A percentile compares a stretch with the other conserved stretches of the same genome.
Evolutionary conservation across 192 early-diverging fungal species (phyloP).

Genomic region (Phycomyces blakesleeanus): DNA sequence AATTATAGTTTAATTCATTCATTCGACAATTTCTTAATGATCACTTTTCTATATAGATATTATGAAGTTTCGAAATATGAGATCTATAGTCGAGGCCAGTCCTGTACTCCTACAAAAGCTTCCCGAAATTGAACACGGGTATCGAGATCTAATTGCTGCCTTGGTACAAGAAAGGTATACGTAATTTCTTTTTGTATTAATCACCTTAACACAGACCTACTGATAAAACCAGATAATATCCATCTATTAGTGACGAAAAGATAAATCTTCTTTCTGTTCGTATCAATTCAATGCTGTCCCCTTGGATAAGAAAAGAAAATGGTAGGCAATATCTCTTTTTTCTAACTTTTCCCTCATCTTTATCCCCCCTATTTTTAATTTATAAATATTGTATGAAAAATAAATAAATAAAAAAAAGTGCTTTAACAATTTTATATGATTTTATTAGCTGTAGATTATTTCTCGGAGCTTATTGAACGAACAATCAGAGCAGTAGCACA

Average conservation of each 20-base stretch:
- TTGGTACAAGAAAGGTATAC: slow-evolving; percentile 15
- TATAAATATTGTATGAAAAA: too few relatives aligned
- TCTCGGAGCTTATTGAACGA: not conserved
- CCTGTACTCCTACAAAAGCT: not conserved
- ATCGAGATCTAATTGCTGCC: slow-evolving; percentile 10
- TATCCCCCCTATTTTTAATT: too few relatives aligned
- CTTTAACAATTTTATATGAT: not conserved
- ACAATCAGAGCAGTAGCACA: not conserved
- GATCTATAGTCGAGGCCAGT: not conserved
- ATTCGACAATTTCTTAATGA: too few relatives aligned
- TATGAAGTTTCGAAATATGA: not conserved
- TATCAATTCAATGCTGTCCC: slow-evolving; percentile 23
- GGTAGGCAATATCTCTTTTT: slow-evolving; percentile 2
- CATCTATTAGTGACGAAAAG: slow-evolving; percentile 20
- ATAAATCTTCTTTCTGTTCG: slow-evolving; percentile 12
- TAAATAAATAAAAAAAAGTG: not conserved
- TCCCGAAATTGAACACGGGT: not conserved
- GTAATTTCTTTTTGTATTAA: not conserved
- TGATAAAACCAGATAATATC: not conserved
- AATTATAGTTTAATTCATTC: too few relatives aligned
- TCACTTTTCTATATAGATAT: too few relatives aligned
- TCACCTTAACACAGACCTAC: not conserved
- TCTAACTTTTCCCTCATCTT: too few relatives aligned
- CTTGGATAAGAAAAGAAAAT: slow-evolving; percentile 24
- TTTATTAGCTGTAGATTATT: slow-evolving; percentile 5